A percentile compares a stretch with the other conserved stretches of the same genome.
Evolutionary conservation across 163 green algal species (phyloP).

Genomic region (Trebouxiophyceae sp.): DNA sequence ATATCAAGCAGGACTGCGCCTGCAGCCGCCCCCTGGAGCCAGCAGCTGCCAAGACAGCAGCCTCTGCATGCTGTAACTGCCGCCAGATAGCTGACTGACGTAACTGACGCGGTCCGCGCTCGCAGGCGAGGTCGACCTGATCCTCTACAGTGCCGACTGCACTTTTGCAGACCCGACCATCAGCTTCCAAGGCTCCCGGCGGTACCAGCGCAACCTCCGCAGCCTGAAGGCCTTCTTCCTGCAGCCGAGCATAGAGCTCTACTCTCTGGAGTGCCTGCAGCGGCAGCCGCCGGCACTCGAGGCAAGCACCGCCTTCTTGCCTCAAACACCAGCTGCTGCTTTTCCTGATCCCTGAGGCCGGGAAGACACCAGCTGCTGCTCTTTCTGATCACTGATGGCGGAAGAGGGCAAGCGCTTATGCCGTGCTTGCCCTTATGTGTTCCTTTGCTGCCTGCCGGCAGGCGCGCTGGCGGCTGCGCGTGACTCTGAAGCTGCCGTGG

Average conservation of each 20-base stretch:
- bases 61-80: too few species aligned
- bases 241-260: neutral
- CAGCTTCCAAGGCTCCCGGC: neutral
- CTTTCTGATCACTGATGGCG: neutral
- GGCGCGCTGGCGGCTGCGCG: neutral
- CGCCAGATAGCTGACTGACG: too few species aligned
- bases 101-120: too few species aligned
- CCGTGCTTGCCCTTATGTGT: neutral
- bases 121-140: neutral
- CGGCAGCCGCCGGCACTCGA: too few species aligned
- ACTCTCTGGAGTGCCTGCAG: too few species aligned
- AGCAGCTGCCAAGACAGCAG: neutral
- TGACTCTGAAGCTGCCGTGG: neutral
- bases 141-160: neutral
- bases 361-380: neutral
- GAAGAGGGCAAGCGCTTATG: neutral
- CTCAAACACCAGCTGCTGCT: neutral
- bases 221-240: neutral
- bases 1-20: neutral
- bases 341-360: neutral
- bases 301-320: too few species aligned
- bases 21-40: neutral
- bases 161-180: neutral
- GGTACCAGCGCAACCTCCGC: neutral
- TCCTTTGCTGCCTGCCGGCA: neutral